Conservation (phyloP, 2,329 filamentous ascomycete genomes). For the Hymenotorrendiella dingleyae region DNA sequence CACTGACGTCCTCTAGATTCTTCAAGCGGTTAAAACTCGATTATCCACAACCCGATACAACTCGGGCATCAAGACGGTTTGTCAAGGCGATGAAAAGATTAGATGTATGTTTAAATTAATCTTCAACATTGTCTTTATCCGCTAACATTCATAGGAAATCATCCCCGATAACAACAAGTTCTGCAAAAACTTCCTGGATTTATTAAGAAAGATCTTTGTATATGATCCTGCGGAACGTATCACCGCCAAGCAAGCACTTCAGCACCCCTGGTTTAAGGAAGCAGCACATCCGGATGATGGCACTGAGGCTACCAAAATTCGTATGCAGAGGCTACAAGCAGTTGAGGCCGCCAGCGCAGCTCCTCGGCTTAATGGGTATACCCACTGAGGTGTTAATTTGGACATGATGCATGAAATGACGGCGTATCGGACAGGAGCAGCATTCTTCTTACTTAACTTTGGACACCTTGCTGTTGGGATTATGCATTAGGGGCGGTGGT, state of each 20-base stretch:
- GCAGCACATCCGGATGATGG: conserved; percentile 58
- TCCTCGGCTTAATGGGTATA: conserved; percentile 24
- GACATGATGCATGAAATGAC: conserved; percentile 27
- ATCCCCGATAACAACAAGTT: conserved; percentile 56
- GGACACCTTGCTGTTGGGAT: conserved; percentile 14
- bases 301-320: conserved; percentile 61
- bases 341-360: conserved; percentile 14
- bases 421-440: conserved; percentile 24
- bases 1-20: conserved; percentile 44
- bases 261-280: conserved; percentile 65
- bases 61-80: conserved; percentile 57
- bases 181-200: conserved; percentile 56
- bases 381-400: conserved; percentile 20
- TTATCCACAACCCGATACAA: conserved; percentile 59
- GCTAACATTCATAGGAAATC: conserved; percentile 48
- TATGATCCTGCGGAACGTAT: conserved; percentile 62
- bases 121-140: neutral
- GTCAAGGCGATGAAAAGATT: conserved; percentile 68
- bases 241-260: conserved; percentile 59
- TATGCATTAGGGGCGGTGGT: conserved; percentile 15
- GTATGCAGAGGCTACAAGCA: conserved; percentile 29
- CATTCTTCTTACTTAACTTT: conserved; percentile 17
- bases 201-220: conserved; percentile 61
- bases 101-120: conserved; percentile 40
- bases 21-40: conserved; percentile 62